These are phyloP conservation scores for Pistacia vera DNA, from an alignment of 345 rosid genomes.

Conservation along the genomic window DNA sequence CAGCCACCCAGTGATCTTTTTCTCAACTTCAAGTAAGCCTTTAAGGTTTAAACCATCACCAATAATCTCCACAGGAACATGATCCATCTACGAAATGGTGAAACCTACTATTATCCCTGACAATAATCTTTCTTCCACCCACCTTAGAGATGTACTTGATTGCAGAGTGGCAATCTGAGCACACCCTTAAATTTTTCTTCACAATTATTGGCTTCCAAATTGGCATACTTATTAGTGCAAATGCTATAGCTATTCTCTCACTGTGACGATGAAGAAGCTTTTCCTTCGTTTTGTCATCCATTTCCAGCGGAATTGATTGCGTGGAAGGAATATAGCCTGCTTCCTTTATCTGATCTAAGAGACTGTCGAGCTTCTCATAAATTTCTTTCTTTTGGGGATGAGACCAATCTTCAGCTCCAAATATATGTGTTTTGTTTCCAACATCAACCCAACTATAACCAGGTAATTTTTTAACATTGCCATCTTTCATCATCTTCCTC, in stretches of 20 bases:
- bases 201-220: constrained; percentile 11
- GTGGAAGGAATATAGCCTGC: constrained; percentile 10
- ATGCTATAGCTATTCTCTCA: constrained; percentile 16
- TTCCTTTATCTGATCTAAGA: constrained; percentile 9
- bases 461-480: constrained; percentile 11
- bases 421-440: constrained; percentile 10
- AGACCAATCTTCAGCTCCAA: constrained; percentile 13
- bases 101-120: constrained; percentile 15
- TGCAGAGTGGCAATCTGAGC: constrained; percentile 13
- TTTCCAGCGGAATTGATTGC: neutral
- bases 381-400: constrained; percentile 10
- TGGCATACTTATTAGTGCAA: constrained; percentile 8
- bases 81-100: constrained; percentile 10
- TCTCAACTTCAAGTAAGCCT: neutral
- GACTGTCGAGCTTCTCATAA: constrained; percentile 1
- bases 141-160: constrained; percentile 15
- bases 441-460: constrained; percentile 19
- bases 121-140: neutral
- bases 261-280: constrained; percentile 16
- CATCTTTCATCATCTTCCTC: constrained; percentile 14
- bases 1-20: neutral
- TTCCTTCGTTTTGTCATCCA: neutral
- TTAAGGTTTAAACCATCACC: neutral
- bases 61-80: constrained; percentile 9
- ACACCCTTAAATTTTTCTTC: constrained; percentile 10